Evolutionary conservation across 768 basidiomycete genomes (phyloP).

Genomic region (Collybia sp.): DNA sequence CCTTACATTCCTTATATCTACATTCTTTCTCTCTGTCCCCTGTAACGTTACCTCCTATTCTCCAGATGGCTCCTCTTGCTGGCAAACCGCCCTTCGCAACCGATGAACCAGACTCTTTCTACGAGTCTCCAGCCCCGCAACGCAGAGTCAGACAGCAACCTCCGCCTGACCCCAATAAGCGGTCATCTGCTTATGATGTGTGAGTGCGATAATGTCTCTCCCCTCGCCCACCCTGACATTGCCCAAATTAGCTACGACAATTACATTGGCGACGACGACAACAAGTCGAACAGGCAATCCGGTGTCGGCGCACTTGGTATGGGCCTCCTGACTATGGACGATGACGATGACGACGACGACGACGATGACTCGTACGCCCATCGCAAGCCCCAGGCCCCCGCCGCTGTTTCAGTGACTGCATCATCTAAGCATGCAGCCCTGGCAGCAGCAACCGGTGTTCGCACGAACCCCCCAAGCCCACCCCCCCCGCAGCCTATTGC

Average conservation of each 20-base stretch:
- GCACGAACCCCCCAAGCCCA: constrained; percentile 12
- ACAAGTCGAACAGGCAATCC: constrained; percentile 37
- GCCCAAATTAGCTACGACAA: constrained; percentile 51
- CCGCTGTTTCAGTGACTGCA: constrained; percentile 9
- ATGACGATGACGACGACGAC: constrained; percentile 38
- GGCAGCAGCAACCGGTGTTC: constrained; percentile 26
- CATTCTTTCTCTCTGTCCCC: constrained; percentile 11
- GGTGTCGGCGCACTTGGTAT: constrained; percentile 51
- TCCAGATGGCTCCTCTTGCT: constrained; percentile 42
- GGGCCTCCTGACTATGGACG: constrained; percentile 42
- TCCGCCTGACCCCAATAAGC: constrained; percentile 46
- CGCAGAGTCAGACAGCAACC: constrained; percentile 40
- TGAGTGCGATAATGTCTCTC: constrained; percentile 27
- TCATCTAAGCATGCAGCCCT: constrained; percentile 33
- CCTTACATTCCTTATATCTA: constrained; percentile 1
- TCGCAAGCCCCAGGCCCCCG: constrained; percentile 10
- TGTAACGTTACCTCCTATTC: constrained; percentile 11
- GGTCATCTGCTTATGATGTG: constrained; percentile 66
- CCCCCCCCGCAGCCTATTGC: constrained; percentile 42
- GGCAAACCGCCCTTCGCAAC: constrained; percentile 66
- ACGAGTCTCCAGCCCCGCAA: constrained; percentile 39
- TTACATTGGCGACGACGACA: constrained; percentile 36
- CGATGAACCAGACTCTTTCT: constrained; percentile 61
- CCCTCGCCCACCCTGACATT: no score
- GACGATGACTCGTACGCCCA: constrained; percentile 21